These are phyloP conservation scores for Saccharomycopsis olivae DNA, from an alignment of 805 yeast species.

Conservation along the genomic window DNA sequence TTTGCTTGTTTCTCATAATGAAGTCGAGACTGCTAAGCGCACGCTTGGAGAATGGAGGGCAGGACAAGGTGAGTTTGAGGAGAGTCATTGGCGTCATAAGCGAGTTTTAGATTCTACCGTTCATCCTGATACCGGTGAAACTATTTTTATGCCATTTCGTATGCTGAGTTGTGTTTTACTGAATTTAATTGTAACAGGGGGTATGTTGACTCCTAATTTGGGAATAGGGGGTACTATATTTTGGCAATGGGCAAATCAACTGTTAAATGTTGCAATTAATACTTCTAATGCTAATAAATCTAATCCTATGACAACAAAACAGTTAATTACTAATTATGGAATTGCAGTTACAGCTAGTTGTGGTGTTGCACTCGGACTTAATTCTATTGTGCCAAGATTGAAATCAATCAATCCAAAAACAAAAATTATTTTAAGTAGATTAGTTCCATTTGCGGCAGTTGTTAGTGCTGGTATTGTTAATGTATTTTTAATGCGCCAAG, in stretches of 20 bases:
- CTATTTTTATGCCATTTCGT: conserved; percentile 86
- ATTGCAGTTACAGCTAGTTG: conserved; percentile 93
- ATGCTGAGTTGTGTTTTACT: conserved; percentile 95
- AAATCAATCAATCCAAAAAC: conserved; percentile 61
- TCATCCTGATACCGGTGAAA: conserved; percentile 95
- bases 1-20: conserved; percentile 60
- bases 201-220: conserved; percentile 93
- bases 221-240: conserved; percentile 86
- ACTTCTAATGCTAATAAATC: conserved; percentile 94
- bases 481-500: conserved; percentile 93
- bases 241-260: conserved; percentile 98
- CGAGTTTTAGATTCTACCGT: conserved; percentile 80
- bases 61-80: conserved; percentile 72
- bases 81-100: conserved; percentile 93
- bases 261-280: conserved; percentile 92
- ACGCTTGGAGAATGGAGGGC: conserved; percentile 62
- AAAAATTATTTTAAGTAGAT: conserved; percentile 61
- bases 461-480: conserved; percentile 95
- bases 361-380: conserved; percentile 88
- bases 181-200: conserved; percentile 89
- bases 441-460: conserved; percentile 98
- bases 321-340: conserved; percentile 67
- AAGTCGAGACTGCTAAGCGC: conserved; percentile 53
- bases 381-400: conserved; percentile 80
- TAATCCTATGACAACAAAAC: conserved; percentile 74